phyloP scores from a whole-genome alignment of 1,139 yeast species.

The Meyerozyma sp. region DNA sequence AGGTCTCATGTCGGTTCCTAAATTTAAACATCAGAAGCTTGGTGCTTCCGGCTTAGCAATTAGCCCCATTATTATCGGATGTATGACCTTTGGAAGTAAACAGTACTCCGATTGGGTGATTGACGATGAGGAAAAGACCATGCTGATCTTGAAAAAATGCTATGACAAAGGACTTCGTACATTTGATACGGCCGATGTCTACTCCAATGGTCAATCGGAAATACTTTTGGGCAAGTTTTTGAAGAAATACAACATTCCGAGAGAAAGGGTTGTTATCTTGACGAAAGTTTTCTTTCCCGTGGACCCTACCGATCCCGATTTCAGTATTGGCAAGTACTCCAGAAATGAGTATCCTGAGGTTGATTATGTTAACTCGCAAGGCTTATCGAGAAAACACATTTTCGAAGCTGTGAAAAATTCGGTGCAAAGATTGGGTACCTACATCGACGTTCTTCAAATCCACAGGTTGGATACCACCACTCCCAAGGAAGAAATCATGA shows the following conservation, averaged over 20 bases:
- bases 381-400: slow-evolving; percentile 51
- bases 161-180: slow-evolving; percentile 49
- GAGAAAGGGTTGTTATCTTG: slow-evolving; percentile 40
- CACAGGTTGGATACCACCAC: slow-evolving; percentile 44
- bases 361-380: slow-evolving; percentile 10
- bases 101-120: too few species aligned
- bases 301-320: background rate
- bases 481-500: slow-evolving; percentile 49
- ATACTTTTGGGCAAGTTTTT: slow-evolving; percentile 37
- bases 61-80: too few species aligned
- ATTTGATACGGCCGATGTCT: slow-evolving; percentile 48
- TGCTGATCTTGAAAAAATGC: slow-evolving; percentile 17
- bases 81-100: too few species aligned
- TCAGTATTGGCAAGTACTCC: background rate
- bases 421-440: slow-evolving; percentile 46
- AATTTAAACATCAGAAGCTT: too few species aligned
- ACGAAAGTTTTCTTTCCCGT: slow-evolving; percentile 3
- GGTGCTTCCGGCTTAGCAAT: too few species aligned
- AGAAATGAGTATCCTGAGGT: slow-evolving; percentile 9
- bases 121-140: background rate
- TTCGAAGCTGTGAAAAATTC: slow-evolving; percentile 46
- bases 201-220: slow-evolving; percentile 42
- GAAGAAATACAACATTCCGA: slow-evolving; percentile 33
- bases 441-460: slow-evolving; percentile 46
- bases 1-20: too few species aligned